These are phyloP conservation scores for Exophiala sp. DNA, from an alignment of 2,329 filamentous ascomycete species.

Conservation along the genomic window DNA sequence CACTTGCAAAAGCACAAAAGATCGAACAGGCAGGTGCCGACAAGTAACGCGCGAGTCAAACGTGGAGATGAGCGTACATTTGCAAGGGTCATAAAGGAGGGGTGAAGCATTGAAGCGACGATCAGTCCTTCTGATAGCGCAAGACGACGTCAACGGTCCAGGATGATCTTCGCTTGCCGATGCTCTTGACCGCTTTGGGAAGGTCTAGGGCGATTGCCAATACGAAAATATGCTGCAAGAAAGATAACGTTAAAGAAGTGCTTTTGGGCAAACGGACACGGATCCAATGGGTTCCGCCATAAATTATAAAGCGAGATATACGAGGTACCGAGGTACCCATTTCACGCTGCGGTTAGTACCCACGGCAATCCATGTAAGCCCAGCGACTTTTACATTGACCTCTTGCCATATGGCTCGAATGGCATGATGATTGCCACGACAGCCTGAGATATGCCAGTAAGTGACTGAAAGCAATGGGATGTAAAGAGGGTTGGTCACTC, in stretches of 20 bases:
- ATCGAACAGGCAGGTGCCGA: too few species aligned
- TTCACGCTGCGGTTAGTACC: too few species aligned
- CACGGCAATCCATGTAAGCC: background rate
- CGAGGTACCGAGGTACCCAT: too few species aligned
- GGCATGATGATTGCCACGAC: constrained; percentile 25
- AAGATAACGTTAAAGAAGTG: too few species aligned
- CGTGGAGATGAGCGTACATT: too few species aligned
- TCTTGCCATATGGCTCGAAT: constrained; percentile 28
- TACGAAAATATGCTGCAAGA: background rate
- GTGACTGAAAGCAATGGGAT: background rate
- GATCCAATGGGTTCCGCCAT: background rate
- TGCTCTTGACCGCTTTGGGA: constrained; percentile 11
- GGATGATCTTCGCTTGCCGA: too few species aligned
- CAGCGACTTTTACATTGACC: constrained; percentile 22
- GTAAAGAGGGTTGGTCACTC: constrained; percentile 1
- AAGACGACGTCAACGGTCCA: constrained; percentile 7
- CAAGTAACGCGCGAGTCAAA: too few species aligned
- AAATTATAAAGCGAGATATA: too few species aligned
- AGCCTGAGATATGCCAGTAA: constrained; percentile 12
- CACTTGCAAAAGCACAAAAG: too few species aligned
- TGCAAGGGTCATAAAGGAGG: too few species aligned
- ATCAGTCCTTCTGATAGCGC: constrained; percentile 2
- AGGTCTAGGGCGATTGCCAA: constrained; percentile 1
- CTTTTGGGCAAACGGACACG: too few species aligned
- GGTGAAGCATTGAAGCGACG: too few species aligned